Base-by-base conservation (phyloP, 2,329 filamentous ascomycete genomes). In the Xylariaceae sp. region DNA sequence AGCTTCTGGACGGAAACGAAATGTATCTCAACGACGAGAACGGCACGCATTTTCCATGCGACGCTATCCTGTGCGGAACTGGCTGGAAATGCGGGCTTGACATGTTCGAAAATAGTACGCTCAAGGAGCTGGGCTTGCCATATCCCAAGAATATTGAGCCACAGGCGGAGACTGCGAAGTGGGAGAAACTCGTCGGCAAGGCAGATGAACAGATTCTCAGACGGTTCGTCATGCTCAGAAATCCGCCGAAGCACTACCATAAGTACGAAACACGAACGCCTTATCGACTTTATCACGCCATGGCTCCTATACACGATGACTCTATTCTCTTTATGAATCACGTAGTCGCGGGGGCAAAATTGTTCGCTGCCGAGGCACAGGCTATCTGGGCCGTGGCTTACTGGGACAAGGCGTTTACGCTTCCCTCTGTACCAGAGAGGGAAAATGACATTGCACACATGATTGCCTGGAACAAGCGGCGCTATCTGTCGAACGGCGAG, bases 271-370 rank as follows among this genome's bases (percentile, higher is more conserved):
- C 51, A 16, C 46, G 56, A 9, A 67, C 66, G 7, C 66, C 67
- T 2, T 67, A 64, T 44, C 57, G 65, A 26, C 59, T 68, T 0
- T 68, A 68, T 40, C 58, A 61, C 21, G 54, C 59, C n/a, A 67
- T 68, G 43, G 66, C 56, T 10, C 66, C 66, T 7, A 26, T 69
- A 16, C 47, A 61, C 40, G 66, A 68, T 32, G 56, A 58, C 20
- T 66, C 65, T 14, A 68, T 69, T 29, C 58, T 67, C 26, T 67
- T 68, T 43, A 56, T 69, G 44, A 64, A 66, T 44, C 58, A 67
- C 32, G 45, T 67, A 32, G 56, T 60, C 7, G 63, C 62, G 1
- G 59, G 62, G 2, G 64, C 64, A 18, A 65, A 67, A 45, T 50
- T 69, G 20, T 62, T 63, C 32, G 49, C 53, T n/a, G 65, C 62